Evolutionary conservation across 306 rosid genomes (phyloP).

Genomic region (Gastrolobium villosum): DNA sequence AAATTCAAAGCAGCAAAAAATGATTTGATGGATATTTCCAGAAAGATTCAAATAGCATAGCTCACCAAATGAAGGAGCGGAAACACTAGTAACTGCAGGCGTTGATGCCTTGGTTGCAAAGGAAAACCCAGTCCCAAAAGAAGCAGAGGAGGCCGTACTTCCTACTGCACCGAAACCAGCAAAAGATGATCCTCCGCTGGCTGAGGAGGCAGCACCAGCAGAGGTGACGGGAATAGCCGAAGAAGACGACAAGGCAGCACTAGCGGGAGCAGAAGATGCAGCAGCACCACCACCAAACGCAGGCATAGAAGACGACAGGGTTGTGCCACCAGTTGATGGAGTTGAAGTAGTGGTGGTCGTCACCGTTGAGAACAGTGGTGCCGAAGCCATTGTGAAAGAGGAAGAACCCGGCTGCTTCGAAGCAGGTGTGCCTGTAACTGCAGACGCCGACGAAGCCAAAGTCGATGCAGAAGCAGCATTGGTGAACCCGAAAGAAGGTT

Average conservation of each 20-base stretch:
- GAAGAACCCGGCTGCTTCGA: conserved; percentile 54
- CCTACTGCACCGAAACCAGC: conserved; percentile 50
- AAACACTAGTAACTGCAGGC: conserved; percentile 54
- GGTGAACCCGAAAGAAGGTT: conserved; percentile 58
- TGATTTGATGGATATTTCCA: conserved; percentile 9
- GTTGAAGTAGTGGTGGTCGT: conserved; percentile 68
- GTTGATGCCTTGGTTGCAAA: conserved; percentile 60
- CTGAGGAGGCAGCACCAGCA: conserved; percentile 47
- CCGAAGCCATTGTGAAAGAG: conserved; percentile 59
- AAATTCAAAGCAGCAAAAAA: background rate
- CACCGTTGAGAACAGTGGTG: conserved; percentile 64
- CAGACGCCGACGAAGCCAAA: conserved; percentile 49
- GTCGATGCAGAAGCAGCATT: conserved; percentile 49
- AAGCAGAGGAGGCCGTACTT: conserved; percentile 47
- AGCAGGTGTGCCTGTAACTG: conserved; percentile 49
- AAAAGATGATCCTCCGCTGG: conserved; percentile 54
- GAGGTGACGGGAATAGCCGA: conserved; percentile 49
- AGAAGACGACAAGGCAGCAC: conserved; percentile 16
- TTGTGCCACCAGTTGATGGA: conserved; percentile 53
- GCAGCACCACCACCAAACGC: conserved; percentile 48
- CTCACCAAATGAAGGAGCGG: conserved; percentile 66
- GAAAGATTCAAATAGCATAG: conserved; percentile 6
- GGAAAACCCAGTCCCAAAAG: conserved; percentile 65
- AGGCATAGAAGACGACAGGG: conserved; percentile 58
- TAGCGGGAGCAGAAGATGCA: conserved; percentile 52